phyloP scores from a whole-genome alignment of 345 rosid species.

The Brassica cretica region DNA sequence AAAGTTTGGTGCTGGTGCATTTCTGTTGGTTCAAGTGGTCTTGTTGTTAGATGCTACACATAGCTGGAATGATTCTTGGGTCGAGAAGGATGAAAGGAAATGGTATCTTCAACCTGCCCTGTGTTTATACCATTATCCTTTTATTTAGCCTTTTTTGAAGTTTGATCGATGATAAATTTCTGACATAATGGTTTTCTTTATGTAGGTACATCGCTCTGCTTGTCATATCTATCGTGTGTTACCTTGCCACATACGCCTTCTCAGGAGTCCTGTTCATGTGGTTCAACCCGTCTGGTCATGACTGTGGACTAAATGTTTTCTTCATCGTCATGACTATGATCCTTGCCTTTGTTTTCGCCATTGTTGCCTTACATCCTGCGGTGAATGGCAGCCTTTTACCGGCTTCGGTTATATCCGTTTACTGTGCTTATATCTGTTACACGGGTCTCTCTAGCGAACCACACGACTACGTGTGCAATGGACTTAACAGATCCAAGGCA shows the following conservation, averaged over 20 bases:
- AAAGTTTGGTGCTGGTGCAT: constrained; percentile 95
- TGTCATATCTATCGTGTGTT: constrained; percentile 76
- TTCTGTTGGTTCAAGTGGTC: constrained; percentile 91
- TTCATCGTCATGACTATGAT: constrained; percentile 88
- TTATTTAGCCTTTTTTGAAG: not conserved
- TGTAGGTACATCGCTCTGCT: constrained; percentile 58
- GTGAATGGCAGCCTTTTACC: constrained; percentile 99
- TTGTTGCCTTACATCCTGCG: constrained; percentile 83
- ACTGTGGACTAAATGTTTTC: constrained; percentile 91
- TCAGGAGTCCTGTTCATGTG: constrained; percentile 90
- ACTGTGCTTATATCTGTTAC: constrained; percentile 93
- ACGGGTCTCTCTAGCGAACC: constrained; percentile 98
- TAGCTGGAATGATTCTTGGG: constrained; percentile 98
- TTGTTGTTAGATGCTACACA: constrained; percentile 83
- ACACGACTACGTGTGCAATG: constrained; percentile 86
- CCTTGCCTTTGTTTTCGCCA: constrained; percentile 68
- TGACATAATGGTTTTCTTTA: not conserved
- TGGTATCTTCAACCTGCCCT: constrained; percentile 48
- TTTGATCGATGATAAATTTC: not conserved
- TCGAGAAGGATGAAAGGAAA: constrained; percentile 90
- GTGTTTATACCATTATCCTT: not conserved
- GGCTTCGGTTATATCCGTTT: constrained; percentile 84
- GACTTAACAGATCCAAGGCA: constrained; percentile 75
- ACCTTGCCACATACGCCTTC: constrained; percentile 70
- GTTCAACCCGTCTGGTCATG: constrained; percentile 96